These are phyloP conservation scores for Chlorokybus atmophyticus DNA, from an alignment of 139 green algal genomes.

Conservation along the genomic window DNA sequence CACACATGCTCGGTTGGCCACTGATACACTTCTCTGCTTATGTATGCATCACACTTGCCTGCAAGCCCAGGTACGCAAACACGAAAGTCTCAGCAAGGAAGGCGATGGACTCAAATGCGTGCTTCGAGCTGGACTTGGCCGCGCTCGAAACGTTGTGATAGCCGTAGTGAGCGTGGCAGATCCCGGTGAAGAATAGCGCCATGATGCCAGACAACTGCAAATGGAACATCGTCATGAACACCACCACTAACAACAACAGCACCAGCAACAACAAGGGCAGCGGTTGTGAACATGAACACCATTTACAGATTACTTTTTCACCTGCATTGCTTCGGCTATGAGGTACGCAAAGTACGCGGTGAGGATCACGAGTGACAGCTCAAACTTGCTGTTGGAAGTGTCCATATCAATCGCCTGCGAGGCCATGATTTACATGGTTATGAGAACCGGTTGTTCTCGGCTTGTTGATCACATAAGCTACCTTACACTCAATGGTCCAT, in stretches of 20 bases:
- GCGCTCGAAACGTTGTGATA: slow-evolving; percentile 39
- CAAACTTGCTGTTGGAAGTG: slow-evolving; percentile 24
- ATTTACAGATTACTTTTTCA: too few species aligned
- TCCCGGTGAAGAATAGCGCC: slow-evolving; percentile 44
- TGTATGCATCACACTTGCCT: slow-evolving; percentile 13
- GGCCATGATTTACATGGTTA: too few species aligned
- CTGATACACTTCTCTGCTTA: not conserved
- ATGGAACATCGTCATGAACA: too few species aligned
- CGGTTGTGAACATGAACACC: too few species aligned
- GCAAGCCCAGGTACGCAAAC: slow-evolving; percentile 60
- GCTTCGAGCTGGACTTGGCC: slow-evolving; percentile 29
- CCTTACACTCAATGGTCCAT: too few species aligned
- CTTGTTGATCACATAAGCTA: too few species aligned
- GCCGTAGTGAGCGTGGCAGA: slow-evolving; percentile 50
- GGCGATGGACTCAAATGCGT: slow-evolving; percentile 38
- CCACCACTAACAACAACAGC: too few species aligned
- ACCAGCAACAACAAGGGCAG: too few species aligned
- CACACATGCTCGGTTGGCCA: not conserved
- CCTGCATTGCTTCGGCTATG: slow-evolving; percentile 17
- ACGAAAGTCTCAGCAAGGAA: slow-evolving; percentile 55
- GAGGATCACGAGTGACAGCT: slow-evolving; percentile 22
- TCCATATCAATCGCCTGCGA: too few species aligned
- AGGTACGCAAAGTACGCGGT: slow-evolving; percentile 33
- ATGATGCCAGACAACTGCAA: slow-evolving; percentile 34
- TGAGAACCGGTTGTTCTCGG: too few species aligned